These are phyloP conservation scores for Inga oerstediana DNA, from an alignment of 306 rosid genomes.

Conservation along the genomic window DNA sequence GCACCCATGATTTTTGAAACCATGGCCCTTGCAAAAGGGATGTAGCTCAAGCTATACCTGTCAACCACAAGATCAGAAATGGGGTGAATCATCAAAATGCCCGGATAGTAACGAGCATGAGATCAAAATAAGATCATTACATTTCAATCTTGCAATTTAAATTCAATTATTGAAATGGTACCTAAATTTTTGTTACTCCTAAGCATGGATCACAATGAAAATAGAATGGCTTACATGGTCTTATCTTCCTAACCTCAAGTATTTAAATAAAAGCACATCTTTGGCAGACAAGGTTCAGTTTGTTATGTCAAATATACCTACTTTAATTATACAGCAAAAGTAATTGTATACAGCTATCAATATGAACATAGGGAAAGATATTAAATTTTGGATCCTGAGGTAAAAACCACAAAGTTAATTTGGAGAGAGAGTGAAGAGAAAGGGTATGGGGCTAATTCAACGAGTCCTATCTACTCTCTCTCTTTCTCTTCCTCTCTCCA, in stretches of 20 bases:
- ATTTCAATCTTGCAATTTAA: constrained; percentile 10
- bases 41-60: constrained; percentile 88
- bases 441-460: background rate
- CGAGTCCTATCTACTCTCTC: background rate
- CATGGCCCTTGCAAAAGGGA: constrained; percentile 75
- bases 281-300: background rate
- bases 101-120: background rate
- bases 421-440: background rate
- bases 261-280: background rate
- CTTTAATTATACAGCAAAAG: background rate
- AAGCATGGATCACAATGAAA: background rate
- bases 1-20: constrained; percentile 67
- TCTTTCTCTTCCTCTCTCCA: background rate
- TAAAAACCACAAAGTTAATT: background rate
- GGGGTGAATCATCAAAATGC: background rate
- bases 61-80: constrained; percentile 16
- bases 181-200: background rate
- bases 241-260: background rate
- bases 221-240: background rate
- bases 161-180: background rate
- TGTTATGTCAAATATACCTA: background rate
- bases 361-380: background rate
- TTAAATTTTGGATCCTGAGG: background rate
- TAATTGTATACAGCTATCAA: background rate
- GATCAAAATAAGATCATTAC: constrained; percentile 1